Base-by-base conservation (phyloP, 1,139 yeast genomes). In the Magnusiomyces magnusii region DNA sequence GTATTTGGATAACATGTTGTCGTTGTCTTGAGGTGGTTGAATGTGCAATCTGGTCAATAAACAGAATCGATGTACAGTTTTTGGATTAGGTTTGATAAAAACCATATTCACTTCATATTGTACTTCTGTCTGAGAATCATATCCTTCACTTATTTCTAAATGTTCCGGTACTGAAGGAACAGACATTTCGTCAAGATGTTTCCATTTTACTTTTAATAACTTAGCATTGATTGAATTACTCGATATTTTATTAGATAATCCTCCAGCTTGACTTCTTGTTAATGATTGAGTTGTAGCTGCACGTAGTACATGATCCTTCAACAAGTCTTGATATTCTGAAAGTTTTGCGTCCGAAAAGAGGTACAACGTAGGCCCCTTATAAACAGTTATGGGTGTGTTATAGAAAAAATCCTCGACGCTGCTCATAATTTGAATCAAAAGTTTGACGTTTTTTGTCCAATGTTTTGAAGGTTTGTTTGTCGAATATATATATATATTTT, bases 101-200 rank as follows among this genome's bases (percentile, higher is more conserved):
- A 50, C 53, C 53, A 50, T 34, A 21, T 34, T 31, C n/a, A 24
- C 53, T 19, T 50, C 53, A 50, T 50, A 50, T 5, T 17, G 23
- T 2, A 31, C 41, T 15, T 50, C 25, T 3, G 23, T 24, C 17
- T 39, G 19, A 19, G 44, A 39, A 9, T 9, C 10, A 17, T 39
- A 3, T 3, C 17, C 10, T 5, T 23, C 15, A 44, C 27, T 7
- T 2, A 5, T 21, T 21, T 21, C 27, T 7, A 23, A 44, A 5
- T 21, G 49, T 21, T 7, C 49, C 13, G 53, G 39, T 21, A 50
- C 9, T 50, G 41, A 19, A 28, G 53, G 53, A 27, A 50, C 25
- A 28, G 39, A 9, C 25, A 50, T 17, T 19, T n/a, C 23, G 17
- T 50, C 53, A 3, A 21, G 21, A 19, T 50, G 41, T n/a, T 28